A percentile compares a stretch with the other conserved stretches of the same genome.
Evolutionary conservation across 2,329 filamentous ascomycete species (phyloP).

Genomic region (Trichophyton equinum): DNA sequence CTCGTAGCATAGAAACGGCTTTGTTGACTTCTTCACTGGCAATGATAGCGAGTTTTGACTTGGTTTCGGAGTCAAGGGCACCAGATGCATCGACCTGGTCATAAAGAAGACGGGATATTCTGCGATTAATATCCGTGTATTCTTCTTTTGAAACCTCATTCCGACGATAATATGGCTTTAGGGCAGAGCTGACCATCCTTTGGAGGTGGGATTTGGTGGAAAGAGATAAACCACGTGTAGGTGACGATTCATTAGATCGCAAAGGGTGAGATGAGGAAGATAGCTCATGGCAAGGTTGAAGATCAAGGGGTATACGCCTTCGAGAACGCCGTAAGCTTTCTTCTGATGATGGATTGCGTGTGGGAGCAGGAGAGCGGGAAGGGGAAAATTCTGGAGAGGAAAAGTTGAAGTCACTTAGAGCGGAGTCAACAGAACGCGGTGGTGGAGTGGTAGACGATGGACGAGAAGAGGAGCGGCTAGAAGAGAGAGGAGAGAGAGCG

Average conservation of each 20-base stretch:
- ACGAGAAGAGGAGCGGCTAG: constrained; percentile 53
- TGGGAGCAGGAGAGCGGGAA: constrained; percentile 39
- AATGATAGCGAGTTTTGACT: constrained; percentile 60
- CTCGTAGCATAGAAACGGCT: constrained; percentile 43
- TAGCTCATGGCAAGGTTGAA: constrained; percentile 28
- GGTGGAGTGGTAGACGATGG: constrained; percentile 58
- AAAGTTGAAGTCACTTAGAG: constrained; percentile 61
- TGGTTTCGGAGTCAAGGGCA: constrained; percentile 51
- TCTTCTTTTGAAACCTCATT: constrained; percentile 74
- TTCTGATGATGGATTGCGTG: constrained; percentile 5
- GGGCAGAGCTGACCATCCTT: constrained; percentile 68
- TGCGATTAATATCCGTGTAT: constrained; percentile 83
- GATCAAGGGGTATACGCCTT: constrained; percentile 6
- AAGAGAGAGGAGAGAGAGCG: constrained; percentile 36
- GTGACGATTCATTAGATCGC: constrained; percentile 54
- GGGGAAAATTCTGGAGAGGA: constrained; percentile 65
- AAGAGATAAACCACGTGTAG: constrained; percentile 57
- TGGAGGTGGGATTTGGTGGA: constrained; percentile 81
- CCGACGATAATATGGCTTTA: constrained; percentile 72
- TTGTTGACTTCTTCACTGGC: constrained; percentile 67
- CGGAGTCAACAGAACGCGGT: constrained; percentile 52
- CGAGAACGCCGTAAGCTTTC: constrained; percentile 9
- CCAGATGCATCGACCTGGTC: constrained; percentile 42
- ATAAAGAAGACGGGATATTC: constrained; percentile 79
- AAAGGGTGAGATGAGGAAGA: constrained; percentile 33